phyloP scores from a whole-genome alignment of 257 asterid species.

The Euphrasia confusa region DNA sequence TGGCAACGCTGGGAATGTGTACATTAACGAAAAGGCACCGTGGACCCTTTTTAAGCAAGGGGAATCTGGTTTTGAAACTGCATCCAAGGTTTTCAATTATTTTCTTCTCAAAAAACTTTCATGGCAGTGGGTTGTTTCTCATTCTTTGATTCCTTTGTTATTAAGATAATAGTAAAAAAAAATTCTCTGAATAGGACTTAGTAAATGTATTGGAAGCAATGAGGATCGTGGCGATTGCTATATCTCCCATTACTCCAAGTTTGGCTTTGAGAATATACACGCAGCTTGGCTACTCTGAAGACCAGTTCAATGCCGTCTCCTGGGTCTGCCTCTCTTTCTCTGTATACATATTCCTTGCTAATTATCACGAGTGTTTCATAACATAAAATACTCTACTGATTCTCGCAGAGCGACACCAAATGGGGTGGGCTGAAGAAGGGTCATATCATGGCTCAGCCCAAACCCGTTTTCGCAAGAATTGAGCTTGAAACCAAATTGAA shows the following conservation, averaged over 20 bases:
- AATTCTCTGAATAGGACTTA: constrained; percentile 54
- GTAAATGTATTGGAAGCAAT: constrained; percentile 69
- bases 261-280: constrained; percentile 62
- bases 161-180: background rate
- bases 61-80: constrained; percentile 65
- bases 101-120: background rate
- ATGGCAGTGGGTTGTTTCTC: background rate
- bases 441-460: constrained; percentile 62
- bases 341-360: background rate
- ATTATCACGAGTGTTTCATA: constrained; percentile 17
- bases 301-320: constrained; percentile 58
- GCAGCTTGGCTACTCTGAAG: constrained; percentile 85
- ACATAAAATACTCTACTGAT: constrained; percentile 9
- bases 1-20: constrained; percentile 76
- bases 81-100: constrained; percentile 58
- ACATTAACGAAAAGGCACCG: constrained; percentile 73
- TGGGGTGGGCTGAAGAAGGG: constrained; percentile 94
- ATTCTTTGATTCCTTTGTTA: background rate
- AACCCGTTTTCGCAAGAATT: constrained; percentile 75
- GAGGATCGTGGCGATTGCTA: constrained; percentile 74
- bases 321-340: constrained; percentile 57
- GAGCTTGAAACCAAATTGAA: constrained; percentile 46
- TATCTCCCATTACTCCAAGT: constrained; percentile 80
- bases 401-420: constrained; percentile 63
- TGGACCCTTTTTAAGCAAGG: constrained; percentile 96